Conservation (phyloP, 2,329 filamentous ascomycete species). For the Claviceps purpurea region DNA sequence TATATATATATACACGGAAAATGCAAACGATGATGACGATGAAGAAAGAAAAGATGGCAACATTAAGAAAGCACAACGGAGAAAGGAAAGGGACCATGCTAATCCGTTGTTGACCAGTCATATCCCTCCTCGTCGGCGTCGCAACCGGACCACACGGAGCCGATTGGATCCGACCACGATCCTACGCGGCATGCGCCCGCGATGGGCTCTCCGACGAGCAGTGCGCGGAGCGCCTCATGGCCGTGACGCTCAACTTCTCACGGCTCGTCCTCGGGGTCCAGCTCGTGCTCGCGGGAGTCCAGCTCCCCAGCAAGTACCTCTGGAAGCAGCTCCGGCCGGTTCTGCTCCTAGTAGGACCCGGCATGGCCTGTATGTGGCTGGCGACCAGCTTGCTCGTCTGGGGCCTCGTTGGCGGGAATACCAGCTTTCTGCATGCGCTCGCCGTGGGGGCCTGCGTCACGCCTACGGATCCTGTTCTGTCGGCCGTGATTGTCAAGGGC, state of each 20-base stretch:
- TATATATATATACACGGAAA: no score
- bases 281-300: conserved; percentile 75
- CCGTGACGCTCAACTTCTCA: conserved; percentile 71
- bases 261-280: conserved; percentile 83
- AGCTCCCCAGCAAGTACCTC: conserved; percentile 74
- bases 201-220: conserved; percentile 9
- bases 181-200: conserved; percentile 47
- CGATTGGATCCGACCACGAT: conserved; percentile 60
- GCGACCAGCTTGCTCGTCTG: conserved; percentile 67
- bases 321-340: conserved; percentile 66
- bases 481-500: conserved; percentile 83
- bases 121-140: conserved; percentile 68
- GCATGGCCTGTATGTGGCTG: conserved; percentile 82
- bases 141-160: conserved; percentile 65
- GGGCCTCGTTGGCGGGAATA: conserved; percentile 50
- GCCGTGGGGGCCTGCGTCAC: conserved; percentile 79
- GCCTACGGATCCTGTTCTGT: conserved; percentile 78
- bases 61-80: no score
- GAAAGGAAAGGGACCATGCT: no score
- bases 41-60: no score
- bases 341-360: conserved; percentile 61
- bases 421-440: conserved; percentile 66
- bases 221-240: conserved; percentile 44
- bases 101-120: conserved; percentile 34
- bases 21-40: no score